Conservation (phyloP, 352 stramenopile species). For the Thraustochytrium sp. region DNA sequence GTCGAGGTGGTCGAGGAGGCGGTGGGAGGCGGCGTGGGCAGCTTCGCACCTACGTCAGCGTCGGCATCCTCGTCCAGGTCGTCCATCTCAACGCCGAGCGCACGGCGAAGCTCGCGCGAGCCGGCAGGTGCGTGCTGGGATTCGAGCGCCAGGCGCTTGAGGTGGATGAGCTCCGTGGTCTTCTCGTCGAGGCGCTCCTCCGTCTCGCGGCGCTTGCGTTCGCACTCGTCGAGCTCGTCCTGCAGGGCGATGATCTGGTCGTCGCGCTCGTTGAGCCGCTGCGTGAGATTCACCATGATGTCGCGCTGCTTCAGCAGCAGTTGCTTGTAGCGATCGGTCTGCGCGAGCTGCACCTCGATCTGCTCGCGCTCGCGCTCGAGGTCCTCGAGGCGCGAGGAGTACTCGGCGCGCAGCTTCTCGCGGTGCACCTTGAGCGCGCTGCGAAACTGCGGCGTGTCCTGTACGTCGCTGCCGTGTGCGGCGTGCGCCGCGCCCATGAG, state of each 20-base stretch:
- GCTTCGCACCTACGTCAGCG: constrained; percentile 61
- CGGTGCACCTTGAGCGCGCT: constrained; percentile 78
- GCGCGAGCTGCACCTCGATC: constrained; percentile 87
- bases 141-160: constrained; percentile 80
- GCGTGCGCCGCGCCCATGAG: constrained; percentile 53
- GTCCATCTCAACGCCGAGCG: constrained; percentile 53
- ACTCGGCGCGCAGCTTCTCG: constrained; percentile 74
- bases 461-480: constrained; percentile 48
- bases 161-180: constrained; percentile 82
- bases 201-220: constrained; percentile 79
- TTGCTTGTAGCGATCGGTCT: constrained; percentile 91
- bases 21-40: too few species aligned
- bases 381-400: constrained; percentile 78
- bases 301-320: constrained; percentile 89
- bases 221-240: constrained; percentile 86
- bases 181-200: constrained; percentile 89
- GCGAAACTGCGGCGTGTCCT: constrained; percentile 60
- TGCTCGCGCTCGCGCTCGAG: constrained; percentile 85
- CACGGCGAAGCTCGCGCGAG: background rate
- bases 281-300: constrained; percentile 92
- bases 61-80: constrained; percentile 62
- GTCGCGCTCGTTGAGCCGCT: constrained; percentile 85
- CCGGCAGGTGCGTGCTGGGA: background rate
- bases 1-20: too few species aligned
- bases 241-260: constrained; percentile 90